Evolutionary conservation across 148 eudicot species (phyloP), one percentile per base, ranked within the genome.

Genomic region (Oxyria digyna): DNA sequence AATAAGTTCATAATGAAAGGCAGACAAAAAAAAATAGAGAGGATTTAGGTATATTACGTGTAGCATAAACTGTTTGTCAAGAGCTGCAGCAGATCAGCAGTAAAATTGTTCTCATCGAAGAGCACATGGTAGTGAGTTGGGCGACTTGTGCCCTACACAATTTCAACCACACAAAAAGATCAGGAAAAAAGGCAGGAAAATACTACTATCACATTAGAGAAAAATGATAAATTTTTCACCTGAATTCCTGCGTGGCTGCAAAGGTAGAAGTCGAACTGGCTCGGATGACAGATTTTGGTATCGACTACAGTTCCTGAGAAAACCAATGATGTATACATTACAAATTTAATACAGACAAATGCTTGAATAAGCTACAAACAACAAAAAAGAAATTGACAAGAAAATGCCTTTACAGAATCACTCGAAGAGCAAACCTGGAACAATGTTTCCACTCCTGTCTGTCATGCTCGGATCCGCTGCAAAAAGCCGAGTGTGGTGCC

Each of bases 231-330:
- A 12, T 55, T 42, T 66, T 97, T 85, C 64, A 94, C 99, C 74
- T 90, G 91, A 91, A 88, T 88, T 68, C 99, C 99, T 0, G 96
- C 96, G 43, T 94, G 99, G 0, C 97, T 96, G 67, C 99, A 94
- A 57, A 94, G 45, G 78, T 88, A 94, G 23, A 94, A 94, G 67
- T 94, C 99, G 62, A 90, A 78, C 74, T 87, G 91, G 54, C 91
- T 77, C 0, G 99, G 97, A 73, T 94, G 99, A 65, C 99, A 91
- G 15, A 94, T 81, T 73, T 79, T 87, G 73, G 81, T 91, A 71
- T 94, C 99, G 24, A 94, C 88, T 0, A 94, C 77, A 0, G 99
- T 94, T 29, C 99, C 99, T 94, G 86, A 55, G 32, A 13, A 8
- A 52, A 63, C 48, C 48, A 32, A 63, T 63, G 21, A 63, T 14